Base-by-base conservation (phyloP, 2,329 filamentous ascomycete genomes). In the Mycosphaerella sp. region DNA sequence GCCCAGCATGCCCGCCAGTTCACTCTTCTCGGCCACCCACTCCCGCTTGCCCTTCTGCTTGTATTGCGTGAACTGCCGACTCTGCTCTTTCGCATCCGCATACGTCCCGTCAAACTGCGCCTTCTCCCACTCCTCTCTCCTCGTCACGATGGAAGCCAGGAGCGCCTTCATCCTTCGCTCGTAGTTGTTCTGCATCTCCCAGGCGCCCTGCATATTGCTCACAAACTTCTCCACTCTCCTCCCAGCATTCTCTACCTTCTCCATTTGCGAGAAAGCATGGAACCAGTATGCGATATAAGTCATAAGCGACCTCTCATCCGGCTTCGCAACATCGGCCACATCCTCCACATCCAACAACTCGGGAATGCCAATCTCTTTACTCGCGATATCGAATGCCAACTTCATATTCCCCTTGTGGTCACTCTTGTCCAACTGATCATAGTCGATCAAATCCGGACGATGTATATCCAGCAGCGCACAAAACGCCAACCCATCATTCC, bases 241-340 rank as follows among this genome's bases (percentile, higher is more conserved):
- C 4, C 93, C 93, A 3, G 93, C 93, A 67, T 98, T 98, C 71
- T 98, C 93, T 7, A 98, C 93, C 68, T 91, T 87, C 73, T 98
- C 93, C 84, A 98, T 94, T 66, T 97, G 91, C 27, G 91, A 97
- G 69, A 98, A 98, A 62, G 93, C 93, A 68, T 98, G 93, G 79
- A 98, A 98, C 93, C 93, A 98, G 75, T 98, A 98, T 58, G 93
- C 93, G 63, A 98, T 98, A 70, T 98, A 98, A 0, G 93, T 98
- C 93, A 98, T 98, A 67, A 98, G 78, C 68, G 87, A 94, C 62
- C 89, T 85, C 71, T 98, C 93, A 68, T 98, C 93, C 18, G 93
- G 93, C 73, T 93, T 94, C 18, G 89, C 80, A 25, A 98, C 91
- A 68, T 98, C 93, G 69, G 89, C 95, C 16, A 98, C 93, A 74